Evolutionary conservation across 2,329 filamentous ascomycete species (phyloP).

Genomic region (Alternaria conjuncta): DNA sequence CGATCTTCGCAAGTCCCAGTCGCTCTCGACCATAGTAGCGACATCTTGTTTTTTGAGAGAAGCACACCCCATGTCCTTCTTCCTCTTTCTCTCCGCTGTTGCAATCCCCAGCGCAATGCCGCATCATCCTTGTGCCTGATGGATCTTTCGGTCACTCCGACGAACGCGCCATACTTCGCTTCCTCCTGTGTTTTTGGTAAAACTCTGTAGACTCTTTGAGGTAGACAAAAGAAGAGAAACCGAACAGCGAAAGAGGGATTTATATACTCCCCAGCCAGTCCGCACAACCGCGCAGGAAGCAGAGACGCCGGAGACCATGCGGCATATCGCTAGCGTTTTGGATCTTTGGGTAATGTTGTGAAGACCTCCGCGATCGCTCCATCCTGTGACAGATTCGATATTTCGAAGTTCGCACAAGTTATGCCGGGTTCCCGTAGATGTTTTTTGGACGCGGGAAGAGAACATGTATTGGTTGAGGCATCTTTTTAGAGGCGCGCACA

Average conservation of each 20-base stretch:
- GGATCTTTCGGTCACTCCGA: background rate
- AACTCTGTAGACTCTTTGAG: background rate
- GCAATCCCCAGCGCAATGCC: background rate
- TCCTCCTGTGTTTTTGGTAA: too few relatives aligned
- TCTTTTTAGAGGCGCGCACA: background rate
- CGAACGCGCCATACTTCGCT: background rate
- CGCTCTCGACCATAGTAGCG: background rate
- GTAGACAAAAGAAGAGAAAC: background rate
- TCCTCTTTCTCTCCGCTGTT: background rate
- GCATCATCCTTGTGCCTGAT: fast-evolving
- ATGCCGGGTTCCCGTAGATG: too few relatives aligned
- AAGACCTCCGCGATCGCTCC: too few relatives aligned
- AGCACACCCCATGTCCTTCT: background rate
- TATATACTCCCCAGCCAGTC: background rate
- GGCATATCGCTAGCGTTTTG: background rate
- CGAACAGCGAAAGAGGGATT: background rate
- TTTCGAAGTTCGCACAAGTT: too few relatives aligned
- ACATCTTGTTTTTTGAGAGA: background rate
- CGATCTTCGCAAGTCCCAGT: background rate
- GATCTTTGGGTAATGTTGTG: background rate
- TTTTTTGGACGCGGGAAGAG: background rate
- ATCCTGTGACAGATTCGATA: too few relatives aligned
- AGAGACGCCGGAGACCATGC: background rate
- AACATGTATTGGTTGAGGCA: too few relatives aligned
- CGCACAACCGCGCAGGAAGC: background rate